Evolutionary conservation across 495 filamentous ascomycete genomes (phyloP), one percentile per base, ranked within the genome.

Genomic region (Penicillium daleae): DNA sequence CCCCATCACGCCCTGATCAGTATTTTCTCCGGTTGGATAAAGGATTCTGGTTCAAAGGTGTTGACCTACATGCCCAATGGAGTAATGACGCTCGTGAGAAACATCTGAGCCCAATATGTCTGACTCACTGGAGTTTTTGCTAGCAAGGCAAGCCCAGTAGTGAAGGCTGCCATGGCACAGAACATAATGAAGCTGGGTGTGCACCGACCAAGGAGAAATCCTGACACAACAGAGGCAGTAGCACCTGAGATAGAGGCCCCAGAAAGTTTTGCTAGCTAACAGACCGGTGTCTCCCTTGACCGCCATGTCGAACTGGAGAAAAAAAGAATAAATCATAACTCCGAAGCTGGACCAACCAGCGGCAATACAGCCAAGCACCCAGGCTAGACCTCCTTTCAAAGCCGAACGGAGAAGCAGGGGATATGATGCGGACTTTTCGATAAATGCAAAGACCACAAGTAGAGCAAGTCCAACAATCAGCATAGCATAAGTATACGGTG

Each of bases 151-250:
- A 37, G 33, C 5, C 33, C 33, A 2, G 33, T 37, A 10, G 33
- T 37, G 12, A 37, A 37, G 5, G 33, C 33, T 37, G 33, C 33
- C 33, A 37, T 37, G 33, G 33, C 6, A 13, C 4, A 37, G 33
- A 37, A 37, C 33, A 37, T 37, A 37, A 37, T 37, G 9, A 37
- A 37, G 12, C 33, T 37, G 4, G 33, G 33, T 10, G 33, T 37
- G 33, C 33, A 37, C 33, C 33, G 33, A 37, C 33, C 12, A 10
- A 37, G 33, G 33, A 37, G 12, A 2, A n/a, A n/a, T n/a, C 80
- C 83, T 0, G 80, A 83, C 0, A 69, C 60, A 8, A 82, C 57
- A 17, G 78, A 77, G n/a, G 77, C 82, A 32, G 65, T 57, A 24
- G 72, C 63, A 10, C 79, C 84, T 13, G 73, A 66, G 10, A 79